These are phyloP conservation scores for Anacardium occidentale DNA, from an alignment of 345 rosid genomes.

Conservation along the genomic window DNA sequence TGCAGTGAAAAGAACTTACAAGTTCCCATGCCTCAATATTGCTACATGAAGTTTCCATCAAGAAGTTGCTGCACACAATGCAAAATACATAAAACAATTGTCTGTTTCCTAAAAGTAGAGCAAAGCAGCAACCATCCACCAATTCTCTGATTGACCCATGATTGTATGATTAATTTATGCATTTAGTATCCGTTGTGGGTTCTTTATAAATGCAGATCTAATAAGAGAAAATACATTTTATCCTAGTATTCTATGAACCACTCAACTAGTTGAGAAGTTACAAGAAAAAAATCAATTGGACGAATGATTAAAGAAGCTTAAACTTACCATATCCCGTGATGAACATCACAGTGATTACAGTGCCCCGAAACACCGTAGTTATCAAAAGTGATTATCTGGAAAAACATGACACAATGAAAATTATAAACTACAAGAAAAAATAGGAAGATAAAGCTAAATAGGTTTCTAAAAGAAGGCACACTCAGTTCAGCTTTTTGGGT, in stretches of 20 bases:
- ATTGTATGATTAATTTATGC: background rate
- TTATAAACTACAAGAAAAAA: slow-evolving; percentile 1
- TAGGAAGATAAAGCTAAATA: background rate
- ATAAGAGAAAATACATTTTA: background rate
- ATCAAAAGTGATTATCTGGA: slow-evolving; percentile 79
- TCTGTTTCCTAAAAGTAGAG: background rate
- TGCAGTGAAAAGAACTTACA: slow-evolving; percentile 31
- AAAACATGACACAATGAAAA: slow-evolving; percentile 12
- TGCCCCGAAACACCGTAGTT: slow-evolving; percentile 80
- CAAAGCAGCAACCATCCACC: background rate
- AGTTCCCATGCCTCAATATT: slow-evolving; percentile 80
- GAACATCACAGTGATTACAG: slow-evolving; percentile 73
- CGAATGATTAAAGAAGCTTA: background rate
- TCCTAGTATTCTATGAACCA: background rate
- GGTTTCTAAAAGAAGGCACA: background rate
- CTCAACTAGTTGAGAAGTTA: background rate
- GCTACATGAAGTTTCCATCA: slow-evolving; percentile 41
- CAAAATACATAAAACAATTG: background rate
- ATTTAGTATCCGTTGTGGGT: background rate
- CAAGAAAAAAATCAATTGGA: slow-evolving; percentile 1
- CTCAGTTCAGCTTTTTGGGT: too few relatives aligned
- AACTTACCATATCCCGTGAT: slow-evolving; percentile 62
- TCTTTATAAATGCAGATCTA: background rate
- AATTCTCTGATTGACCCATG: background rate
- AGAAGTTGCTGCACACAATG: slow-evolving; percentile 49